A percentile compares a stretch with the other conserved stretches of the same genome.
Conservation (phyloP, 164 flowering plant genomes). For the Cinnamomum chago region DNA sequence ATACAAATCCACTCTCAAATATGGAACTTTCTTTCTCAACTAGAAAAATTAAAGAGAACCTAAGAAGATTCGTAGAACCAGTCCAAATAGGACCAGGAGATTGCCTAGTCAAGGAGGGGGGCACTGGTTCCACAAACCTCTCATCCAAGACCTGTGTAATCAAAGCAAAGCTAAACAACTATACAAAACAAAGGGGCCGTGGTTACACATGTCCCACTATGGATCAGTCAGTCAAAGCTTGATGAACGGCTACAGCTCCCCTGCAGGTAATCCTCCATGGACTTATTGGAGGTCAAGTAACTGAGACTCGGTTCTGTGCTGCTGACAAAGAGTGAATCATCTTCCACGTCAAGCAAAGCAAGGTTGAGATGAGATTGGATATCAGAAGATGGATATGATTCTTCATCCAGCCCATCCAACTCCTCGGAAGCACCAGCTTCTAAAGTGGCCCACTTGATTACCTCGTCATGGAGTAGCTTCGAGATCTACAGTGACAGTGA, state of each 20-base stretch:
- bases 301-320: slow-evolving; percentile 54
- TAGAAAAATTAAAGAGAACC: neutral
- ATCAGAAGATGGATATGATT: slow-evolving; percentile 38
- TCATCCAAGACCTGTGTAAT: slow-evolving; percentile 49
- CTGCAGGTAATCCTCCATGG: slow-evolving; percentile 74
- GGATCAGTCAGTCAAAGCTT: slow-evolving; percentile 57
- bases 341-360: slow-evolving; percentile 83
- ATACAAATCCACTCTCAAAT: slow-evolving; percentile 2
- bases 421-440: too few species aligned
- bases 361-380: slow-evolving; percentile 77
- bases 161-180: neutral
- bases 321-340: slow-evolving; percentile 59
- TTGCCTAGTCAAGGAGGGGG: slow-evolving; percentile 5
- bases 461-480: too few species aligned
- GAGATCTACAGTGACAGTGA: too few species aligned
- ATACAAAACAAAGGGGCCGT: slow-evolving; percentile 4
- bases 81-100: neutral
- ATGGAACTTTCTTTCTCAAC: neutral
- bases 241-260: slow-evolving; percentile 90
- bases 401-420: slow-evolving; percentile 47
- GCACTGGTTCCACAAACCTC: slow-evolving; percentile 42
- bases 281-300: slow-evolving; percentile 16
- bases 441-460: too few species aligned
- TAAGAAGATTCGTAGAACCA: neutral
- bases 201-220: neutral